Evolutionary conservation across 2,329 filamentous ascomycete species (phyloP), one percentile per base, ranked within the genome.

Genomic region (Pseudogymnoascus sp.): DNA sequence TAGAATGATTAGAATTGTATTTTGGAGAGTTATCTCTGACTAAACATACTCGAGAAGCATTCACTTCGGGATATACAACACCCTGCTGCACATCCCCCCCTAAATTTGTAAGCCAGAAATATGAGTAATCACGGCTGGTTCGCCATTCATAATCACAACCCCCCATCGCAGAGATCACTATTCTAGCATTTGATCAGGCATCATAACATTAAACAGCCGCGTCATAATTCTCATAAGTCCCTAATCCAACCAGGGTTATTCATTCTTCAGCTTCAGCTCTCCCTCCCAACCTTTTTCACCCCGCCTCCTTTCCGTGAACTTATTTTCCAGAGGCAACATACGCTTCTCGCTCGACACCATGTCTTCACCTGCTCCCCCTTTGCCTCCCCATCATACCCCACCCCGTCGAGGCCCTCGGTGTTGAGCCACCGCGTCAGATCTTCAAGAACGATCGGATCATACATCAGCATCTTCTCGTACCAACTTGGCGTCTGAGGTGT

Each of bases 391-490:
- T 90, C 87, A 69, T 84, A 89, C 0, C 85, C 85, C 0, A 85
- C 82, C 3, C 79, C 78, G 11, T 80, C 81, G 50, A 93, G 75
- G 23, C 85, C 84, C 11, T 88, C 88, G 3, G 82, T 82, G 69
- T 96, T 97, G 14, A 97, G 76, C 89, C 92, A 97, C 0, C 78
- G 76, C 0, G 93, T 84, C 12, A 99, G 78, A 67, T 97, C 92
- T 75, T 97, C 93, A 0, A 97, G 76, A 1, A 95, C 82, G 46
- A 99, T 89, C 0, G 93, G 91, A 70, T 97, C 93, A 73, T 96
- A 97, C 73, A 97, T 84, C 5, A 97, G 79, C 56, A 99, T 97
- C 76, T 92, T 96, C 75, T 97, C 91, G 69, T 96, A 82, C 90
- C 93, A 97, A 1, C 85, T 91, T 12, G 85, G 85, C 2, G 81